Percentiles rank a stretch among this genome's conserved stretches.
Evolutionary conservation across 768 basidiomycete genomes (phyloP).

Genomic region (Pilatotrama ljubarskyi): DNA sequence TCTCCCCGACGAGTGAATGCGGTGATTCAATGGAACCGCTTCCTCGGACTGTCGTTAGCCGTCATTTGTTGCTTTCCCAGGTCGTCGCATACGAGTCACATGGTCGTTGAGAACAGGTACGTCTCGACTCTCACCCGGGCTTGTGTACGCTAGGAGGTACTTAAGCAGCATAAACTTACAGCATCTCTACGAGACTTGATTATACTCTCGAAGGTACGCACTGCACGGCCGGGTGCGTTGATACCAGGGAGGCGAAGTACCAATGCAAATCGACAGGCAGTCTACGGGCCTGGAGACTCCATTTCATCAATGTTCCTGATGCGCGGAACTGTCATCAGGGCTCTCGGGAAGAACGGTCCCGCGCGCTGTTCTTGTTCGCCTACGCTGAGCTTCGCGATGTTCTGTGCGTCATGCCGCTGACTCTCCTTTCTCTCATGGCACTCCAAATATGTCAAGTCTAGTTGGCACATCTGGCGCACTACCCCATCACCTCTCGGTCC

Average conservation of each 20-base stretch:
- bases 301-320: constrained; percentile 7
- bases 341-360: neutral
- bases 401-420: constrained; percentile 5
- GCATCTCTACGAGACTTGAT: too few species aligned
- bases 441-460: neutral
- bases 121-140: too few species aligned
- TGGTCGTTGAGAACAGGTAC: neutral
- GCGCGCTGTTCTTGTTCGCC: neutral
- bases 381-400: neutral
- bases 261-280: neutral
- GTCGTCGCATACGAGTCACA: neutral
- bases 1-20: neutral
- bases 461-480: neutral
- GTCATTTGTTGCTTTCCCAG: neutral
- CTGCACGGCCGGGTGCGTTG: neutral
- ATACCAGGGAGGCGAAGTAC: neutral
- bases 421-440: neutral
- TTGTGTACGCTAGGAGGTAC: too few species aligned
- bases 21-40: neutral
- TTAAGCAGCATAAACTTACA: too few species aligned
- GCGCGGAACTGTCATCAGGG: constrained; percentile 5
- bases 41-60: neutral
- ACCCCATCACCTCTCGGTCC: neutral
- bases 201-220: neutral
- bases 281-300: neutral